Percentiles rank a stretch among this genome's conserved stretches.
Conservation (phyloP, 208 protist genomes). For the Wallacemonas rigidus region DNA sequence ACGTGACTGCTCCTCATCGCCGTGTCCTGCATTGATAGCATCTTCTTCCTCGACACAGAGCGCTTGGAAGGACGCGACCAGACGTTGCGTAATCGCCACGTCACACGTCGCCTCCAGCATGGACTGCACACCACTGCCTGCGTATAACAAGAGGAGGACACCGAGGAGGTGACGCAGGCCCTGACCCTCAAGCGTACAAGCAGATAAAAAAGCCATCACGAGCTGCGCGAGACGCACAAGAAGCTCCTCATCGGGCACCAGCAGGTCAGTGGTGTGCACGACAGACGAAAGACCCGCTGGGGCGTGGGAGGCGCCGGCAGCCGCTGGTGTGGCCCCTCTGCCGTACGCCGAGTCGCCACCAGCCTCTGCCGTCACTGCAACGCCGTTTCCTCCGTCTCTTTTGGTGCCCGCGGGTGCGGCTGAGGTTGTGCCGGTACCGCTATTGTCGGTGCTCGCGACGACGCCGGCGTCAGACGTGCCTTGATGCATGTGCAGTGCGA, state of each 20-base stretch:
- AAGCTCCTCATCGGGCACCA: constrained; percentile 60
- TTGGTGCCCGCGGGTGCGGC: neutral
- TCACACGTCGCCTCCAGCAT: constrained; percentile 71
- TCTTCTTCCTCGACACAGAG: constrained; percentile 23
- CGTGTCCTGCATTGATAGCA: neutral
- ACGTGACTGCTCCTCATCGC: neutral
- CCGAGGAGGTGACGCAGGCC: constrained; percentile 53
- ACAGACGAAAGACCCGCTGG: constrained; percentile 3
- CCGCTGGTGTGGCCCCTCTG: too few relatives aligned
- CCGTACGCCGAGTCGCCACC: too few relatives aligned
- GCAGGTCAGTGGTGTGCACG: neutral
- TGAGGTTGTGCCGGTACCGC: neutral
- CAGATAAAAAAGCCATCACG: constrained; percentile 52
- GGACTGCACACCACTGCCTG: constrained; percentile 37
- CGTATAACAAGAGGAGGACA: constrained; percentile 59
- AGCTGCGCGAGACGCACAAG: constrained; percentile 63
- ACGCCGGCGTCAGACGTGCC: neutral
- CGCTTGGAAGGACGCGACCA: constrained; percentile 29
- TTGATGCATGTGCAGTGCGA: constrained; percentile 27
- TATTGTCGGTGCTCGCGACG: neutral
- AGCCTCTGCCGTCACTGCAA: too few relatives aligned
- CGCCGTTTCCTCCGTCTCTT: too few relatives aligned
- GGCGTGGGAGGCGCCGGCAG: neutral
- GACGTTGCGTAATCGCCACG: constrained; percentile 66
- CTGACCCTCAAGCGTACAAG: constrained; percentile 40